Base-by-base conservation (phyloP, 2,329 filamentous ascomycete species). In the Endoconidiophora polonica region DNA sequence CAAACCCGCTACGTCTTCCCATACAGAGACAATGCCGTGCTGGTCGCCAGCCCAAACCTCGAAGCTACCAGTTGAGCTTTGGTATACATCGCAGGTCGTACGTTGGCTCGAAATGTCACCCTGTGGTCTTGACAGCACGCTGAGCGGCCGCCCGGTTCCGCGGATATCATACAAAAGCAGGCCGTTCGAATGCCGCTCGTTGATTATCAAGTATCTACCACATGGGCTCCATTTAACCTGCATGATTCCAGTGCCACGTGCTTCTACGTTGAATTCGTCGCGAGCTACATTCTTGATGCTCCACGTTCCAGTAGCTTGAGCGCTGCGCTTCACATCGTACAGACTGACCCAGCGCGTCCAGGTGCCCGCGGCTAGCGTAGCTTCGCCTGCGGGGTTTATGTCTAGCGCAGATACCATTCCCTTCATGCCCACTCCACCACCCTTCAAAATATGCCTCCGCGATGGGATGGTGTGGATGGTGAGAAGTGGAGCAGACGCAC, bases 111-210 rank as follows among this genome's bases (percentile, higher is more conserved):
- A 37, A 7, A 43, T 36, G 29, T 53, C 45, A 29, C 45, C 46
- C 4, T 46, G 29, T 20, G 45, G 38, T 29, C 48, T 49, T 4
- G 45, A 33, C 5, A 52, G 39, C 48, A 68, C 68, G n/a, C 67
- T 68, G 2, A 81, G 65, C n/a, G 79, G 64, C 55, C 68, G 67
- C 6, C 74, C 72, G 2, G 73, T 70, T 5, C 73, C 75, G 16
- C 78, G 70, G 33, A 81, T 68, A 57, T 81, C 78, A 61, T 80
- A 81, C 2, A 81, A 70, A 23, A 80, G 62, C 37, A 80, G 58
- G 2, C 74, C 73, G 4, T 58, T 60, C 0, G 75, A 68, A 55
- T 70, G 69, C 4, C 78, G 69, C 64, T 81, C 78, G 56, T 74
- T 76, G 44, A 81, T 65, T n/a, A 76, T 62, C 18, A 81, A 65